Conservation (phyloP, 106 monocot species). For the Allium cepa region DNA sequence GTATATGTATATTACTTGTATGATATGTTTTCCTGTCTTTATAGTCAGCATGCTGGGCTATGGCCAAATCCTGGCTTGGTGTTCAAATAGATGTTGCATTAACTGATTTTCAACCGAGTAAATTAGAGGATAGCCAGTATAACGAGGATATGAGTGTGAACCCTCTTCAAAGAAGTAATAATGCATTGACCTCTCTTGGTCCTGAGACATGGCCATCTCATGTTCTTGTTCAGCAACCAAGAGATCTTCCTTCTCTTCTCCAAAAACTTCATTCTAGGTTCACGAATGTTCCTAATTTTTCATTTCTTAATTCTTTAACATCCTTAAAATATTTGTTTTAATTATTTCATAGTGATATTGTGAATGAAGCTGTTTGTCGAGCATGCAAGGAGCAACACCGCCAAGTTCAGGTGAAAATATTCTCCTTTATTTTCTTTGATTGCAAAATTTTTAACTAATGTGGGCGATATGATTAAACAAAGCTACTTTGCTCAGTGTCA, state of each 20-base stretch:
- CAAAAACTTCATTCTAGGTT: constrained; percentile 96
- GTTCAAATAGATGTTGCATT: constrained; percentile 75
- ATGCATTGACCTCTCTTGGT: constrained; percentile 21
- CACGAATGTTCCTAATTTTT: neutral
- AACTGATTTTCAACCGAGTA: constrained; percentile 39
- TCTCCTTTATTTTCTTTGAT: too few relatives aligned
- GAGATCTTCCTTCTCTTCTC: constrained; percentile 73
- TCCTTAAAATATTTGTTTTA: neutral
- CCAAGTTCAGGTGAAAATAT: constrained; percentile 64
- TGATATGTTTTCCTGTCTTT: constrained; percentile 2
- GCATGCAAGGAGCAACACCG: constrained; percentile 94
- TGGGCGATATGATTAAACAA: neutral
- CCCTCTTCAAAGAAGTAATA: constrained; percentile 20
- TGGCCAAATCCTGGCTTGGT: constrained; percentile 93
- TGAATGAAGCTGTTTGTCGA: constrained; percentile 74
- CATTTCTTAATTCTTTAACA: neutral
- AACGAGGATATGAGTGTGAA: constrained; percentile 40
- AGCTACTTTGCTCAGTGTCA: neutral
- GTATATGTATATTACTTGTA: too few relatives aligned
- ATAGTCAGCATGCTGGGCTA: constrained; percentile 99
- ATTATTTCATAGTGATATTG: constrained; percentile 66
- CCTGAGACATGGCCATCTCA: constrained; percentile 81
- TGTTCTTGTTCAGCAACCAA: constrained; percentile 89
- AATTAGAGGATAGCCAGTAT: constrained; percentile 31
- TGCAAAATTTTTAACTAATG: too few relatives aligned